phyloP scores from a whole-genome alignment of 2,329 filamentous ascomycete species.

The Clarireedia homoeocarpa region DNA sequence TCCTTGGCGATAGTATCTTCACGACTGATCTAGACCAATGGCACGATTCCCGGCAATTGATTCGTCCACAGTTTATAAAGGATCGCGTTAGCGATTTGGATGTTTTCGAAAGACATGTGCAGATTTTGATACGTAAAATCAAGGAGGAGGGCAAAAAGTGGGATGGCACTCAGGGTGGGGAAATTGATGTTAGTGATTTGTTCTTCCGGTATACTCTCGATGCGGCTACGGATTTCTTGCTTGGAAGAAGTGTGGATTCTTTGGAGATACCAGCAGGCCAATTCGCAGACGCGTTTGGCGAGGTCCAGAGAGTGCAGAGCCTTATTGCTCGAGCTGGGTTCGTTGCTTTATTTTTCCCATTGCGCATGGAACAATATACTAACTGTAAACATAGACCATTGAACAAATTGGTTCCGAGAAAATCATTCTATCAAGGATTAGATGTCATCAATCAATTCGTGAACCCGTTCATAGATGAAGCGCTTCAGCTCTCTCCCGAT shows the following conservation, averaged over 20 bases:
- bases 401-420: slow-evolving; percentile 53
- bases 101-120: slow-evolving; percentile 72
- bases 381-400: slow-evolving; percentile 41
- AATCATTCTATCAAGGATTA: slow-evolving; percentile 55
- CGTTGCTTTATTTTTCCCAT: slow-evolving; percentile 14
- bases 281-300: slow-evolving; percentile 76
- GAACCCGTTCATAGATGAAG: slow-evolving; percentile 66
- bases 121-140: slow-evolving; percentile 63
- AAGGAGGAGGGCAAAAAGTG: slow-evolving; percentile 43
- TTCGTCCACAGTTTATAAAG: slow-evolving; percentile 80
- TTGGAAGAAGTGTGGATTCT: slow-evolving; percentile 66
- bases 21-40: slow-evolving; percentile 72
- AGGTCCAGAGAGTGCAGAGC: slow-evolving; percentile 68
- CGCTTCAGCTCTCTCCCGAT: slow-evolving; percentile 58
- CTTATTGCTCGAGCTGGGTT: slow-evolving; percentile 56
- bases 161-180: slow-evolving; percentile 45
- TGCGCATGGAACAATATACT: not conserved
- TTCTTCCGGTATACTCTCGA: slow-evolving; percentile 85
- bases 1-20: slow-evolving; percentile 70
- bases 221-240: slow-evolving; percentile 76
- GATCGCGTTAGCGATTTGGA: slow-evolving; percentile 77
- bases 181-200: slow-evolving; percentile 65
- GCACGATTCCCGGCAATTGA: slow-evolving; percentile 73
- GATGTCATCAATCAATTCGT: slow-evolving; percentile 69
- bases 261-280: slow-evolving; percentile 46